Conservation (phyloP, 139 green algal genomes). For the Haematococcus sp. region DNA sequence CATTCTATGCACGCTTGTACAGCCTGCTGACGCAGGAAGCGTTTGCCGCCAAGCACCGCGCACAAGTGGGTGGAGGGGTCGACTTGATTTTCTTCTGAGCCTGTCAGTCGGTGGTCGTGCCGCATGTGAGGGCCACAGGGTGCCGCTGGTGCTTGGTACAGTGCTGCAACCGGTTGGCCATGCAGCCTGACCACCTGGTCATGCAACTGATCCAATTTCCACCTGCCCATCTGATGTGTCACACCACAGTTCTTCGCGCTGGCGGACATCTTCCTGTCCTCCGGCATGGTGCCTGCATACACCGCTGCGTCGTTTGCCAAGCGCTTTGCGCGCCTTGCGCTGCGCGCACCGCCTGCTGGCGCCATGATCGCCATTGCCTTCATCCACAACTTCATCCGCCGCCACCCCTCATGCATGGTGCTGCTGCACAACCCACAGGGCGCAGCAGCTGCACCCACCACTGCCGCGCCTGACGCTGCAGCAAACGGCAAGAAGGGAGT, state of each 20-base stretch:
- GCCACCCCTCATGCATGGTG: conserved; percentile 82
- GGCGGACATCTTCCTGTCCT: conserved; percentile 85
- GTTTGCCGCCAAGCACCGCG: conserved; percentile 27
- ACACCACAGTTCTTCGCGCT: conserved; percentile 82
- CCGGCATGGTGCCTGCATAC: conserved; percentile 87
- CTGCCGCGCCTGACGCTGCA: background rate
- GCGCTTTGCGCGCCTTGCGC: conserved; percentile 76
- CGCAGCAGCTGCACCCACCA: background rate
- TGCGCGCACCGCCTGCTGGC: conserved; percentile 69
- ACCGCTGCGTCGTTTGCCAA: conserved; percentile 94
- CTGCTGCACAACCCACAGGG: conserved; percentile 74
- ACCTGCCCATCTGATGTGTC: too few species aligned
- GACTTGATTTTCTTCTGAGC: background rate
- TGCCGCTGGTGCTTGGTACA: too few species aligned
- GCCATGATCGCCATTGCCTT: conserved; percentile 82
- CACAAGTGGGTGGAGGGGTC: background rate
- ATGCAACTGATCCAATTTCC: too few species aligned
- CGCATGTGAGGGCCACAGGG: too few species aligned
- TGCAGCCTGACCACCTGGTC: too few species aligned
- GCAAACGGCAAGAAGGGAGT: background rate
- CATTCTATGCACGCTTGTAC: conserved; percentile 84
- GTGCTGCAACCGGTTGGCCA: too few species aligned
- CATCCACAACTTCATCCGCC: conserved; percentile 93
- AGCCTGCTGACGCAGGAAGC: conserved; percentile 59
- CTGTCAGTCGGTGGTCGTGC: background rate